These are phyloP conservation scores for Brettanomyces sp. DNA, from an alignment of 805 yeast genomes.

Conservation along the genomic window DNA sequence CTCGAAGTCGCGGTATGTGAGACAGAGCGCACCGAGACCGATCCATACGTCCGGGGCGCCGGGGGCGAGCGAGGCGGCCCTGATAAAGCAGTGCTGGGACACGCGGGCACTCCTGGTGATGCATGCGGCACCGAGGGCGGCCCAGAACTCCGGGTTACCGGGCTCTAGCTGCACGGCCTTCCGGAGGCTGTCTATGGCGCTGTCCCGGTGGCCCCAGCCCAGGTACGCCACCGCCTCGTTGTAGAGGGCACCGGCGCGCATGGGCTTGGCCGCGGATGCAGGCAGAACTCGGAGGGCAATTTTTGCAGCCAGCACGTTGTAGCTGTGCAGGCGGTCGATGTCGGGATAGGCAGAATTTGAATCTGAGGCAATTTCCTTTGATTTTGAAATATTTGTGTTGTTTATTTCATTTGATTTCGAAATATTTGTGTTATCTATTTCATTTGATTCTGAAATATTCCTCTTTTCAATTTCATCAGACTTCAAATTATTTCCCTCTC, in stretches of 20 bases:
- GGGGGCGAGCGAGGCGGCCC: conserved; percentile 63
- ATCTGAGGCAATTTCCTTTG: no score
- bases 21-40: conserved; percentile 69
- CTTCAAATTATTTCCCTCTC: background rate
- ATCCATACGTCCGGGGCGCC: conserved; percentile 68
- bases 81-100: conserved; percentile 88
- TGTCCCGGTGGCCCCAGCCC: conserved; percentile 38
- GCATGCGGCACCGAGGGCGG: conserved; percentile 70
- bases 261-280: conserved; percentile 31
- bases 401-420: background rate
- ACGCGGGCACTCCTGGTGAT: conserved; percentile 55
- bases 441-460: background rate
- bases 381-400: background rate
- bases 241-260: conserved; percentile 47
- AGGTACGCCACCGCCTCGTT: conserved; percentile 66
- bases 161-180: conserved; percentile 65
- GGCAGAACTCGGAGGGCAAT: conserved; percentile 33
- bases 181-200: conserved; percentile 50
- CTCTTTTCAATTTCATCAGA: no score
- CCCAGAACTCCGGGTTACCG: conserved; percentile 68
- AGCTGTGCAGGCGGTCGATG: conserved; percentile 5
- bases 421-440: background rate
- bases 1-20: conserved; percentile 56
- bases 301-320: conserved; percentile 38
- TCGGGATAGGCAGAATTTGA: conserved; percentile 11